Base-by-base conservation (phyloP, 768 basidiomycete genomes). In the Suillus alpinus region DNA sequence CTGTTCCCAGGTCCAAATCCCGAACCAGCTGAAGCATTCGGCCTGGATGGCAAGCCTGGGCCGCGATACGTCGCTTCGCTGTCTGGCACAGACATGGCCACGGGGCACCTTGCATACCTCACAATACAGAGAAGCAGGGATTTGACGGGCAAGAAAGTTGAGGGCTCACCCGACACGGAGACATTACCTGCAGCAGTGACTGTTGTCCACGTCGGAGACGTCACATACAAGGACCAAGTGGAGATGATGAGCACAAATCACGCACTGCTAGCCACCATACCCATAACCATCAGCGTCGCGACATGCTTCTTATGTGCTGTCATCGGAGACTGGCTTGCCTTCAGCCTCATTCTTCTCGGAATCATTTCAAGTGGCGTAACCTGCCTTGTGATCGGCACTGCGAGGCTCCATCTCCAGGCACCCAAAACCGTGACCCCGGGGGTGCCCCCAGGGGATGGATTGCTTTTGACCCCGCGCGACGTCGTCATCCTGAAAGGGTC, bases 291-390 rank as follows among this genome's bases (percentile, higher is more conserved):
- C 41, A 76, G 74, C 63, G 2, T 67, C 43, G 58, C 29, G 14
- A 61, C 66, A 6, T 73, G 71, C 53, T 39, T 65, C 53, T 52
- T 65, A 29, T 75, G 70, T 49, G 75, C 69, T 3, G 0, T 71
- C 20, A 55, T 62, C 26, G 32, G 14, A 7, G 76, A 76, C 50
- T 76, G 76, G 76, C 69, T 43, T 46, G 58, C 57, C 34, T 75
- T 73, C 57, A 49, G 67, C 0, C 70, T 75, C 67, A 76, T 77
- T 50, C 60, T 73, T 0, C 65, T 74, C 14, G 75, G 75, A 2
- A 72, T 76, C 47, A 1, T 76, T 26, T 68, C 70, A 57, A 76
- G 63, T 49, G 76, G 76, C 1, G 26, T 73, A 12, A 59, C 71
- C 6, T 71, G 69, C 46, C 49, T 69, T 2, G 66, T 71, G 8